Base-by-base conservation (phyloP, 305 asterid species). In the Fraxinus velutina region DNA sequence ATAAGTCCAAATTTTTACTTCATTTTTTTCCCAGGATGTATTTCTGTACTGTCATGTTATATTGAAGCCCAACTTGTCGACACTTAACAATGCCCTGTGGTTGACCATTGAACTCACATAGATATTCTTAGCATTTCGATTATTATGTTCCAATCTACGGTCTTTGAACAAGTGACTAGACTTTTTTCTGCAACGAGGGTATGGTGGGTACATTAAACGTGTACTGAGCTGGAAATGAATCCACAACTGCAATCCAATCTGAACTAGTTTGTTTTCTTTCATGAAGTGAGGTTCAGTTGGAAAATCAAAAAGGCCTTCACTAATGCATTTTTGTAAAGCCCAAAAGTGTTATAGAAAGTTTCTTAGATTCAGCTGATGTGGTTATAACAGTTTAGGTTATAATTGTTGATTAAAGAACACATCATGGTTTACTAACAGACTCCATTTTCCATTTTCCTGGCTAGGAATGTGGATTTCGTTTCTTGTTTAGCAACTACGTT, bases 381-480 rank as follows among this genome's bases (percentile, higher is more conserved):
- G 19, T 36, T 47, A 7, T 62, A n/a, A 34, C 75, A 34, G 81
- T 78, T 34, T 57, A 68, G 50, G 76, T 42, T 66, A 71, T 82
- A 37, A 73, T 29, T 57, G 13, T 81, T 4, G 37, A 29, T n/a
- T 36, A 47, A 66, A 81, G 55, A 82, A 79, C 82, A 32, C 60
- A 70, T 78, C 75, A 22, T 83, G 50, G 78, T 81, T 73, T 74
- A 36, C 88, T 78, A 73, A 81, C 82, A 12, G 44, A 55, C 74
- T 81, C 79, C 55, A 55, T 81, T 47, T 84, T 85, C 83, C 83
- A 47, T 60, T 82, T 78, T 81, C 72, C 82, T 85, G 82, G 83
- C 78, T 81, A 93, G 97, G 89, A 89, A 89, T 81, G 85, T 30
- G 78, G 87, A 80, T 37, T 62, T 81, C 70, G 80, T 73, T 83